Base-by-base conservation (phyloP, 1,284 basidiomycete genomes). In the Naganishia albida region DNA sequence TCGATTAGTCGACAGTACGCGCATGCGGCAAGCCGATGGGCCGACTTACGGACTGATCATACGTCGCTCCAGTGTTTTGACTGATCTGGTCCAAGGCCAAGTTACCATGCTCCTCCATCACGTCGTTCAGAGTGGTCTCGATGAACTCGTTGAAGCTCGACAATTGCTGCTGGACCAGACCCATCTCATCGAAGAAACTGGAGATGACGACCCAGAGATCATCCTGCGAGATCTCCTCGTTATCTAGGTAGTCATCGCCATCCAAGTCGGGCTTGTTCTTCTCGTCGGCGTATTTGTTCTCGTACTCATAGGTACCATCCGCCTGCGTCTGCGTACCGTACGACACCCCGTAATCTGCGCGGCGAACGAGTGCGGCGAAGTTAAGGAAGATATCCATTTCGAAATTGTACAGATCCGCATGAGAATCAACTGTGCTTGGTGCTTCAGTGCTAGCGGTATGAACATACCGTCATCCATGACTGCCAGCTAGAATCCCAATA, bases 71-170 rank as follows among this genome's bases (percentile, higher is more conserved):
- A 8, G 60, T 63, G 25, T 63, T 63, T 25, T 63, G 60, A 75
- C 93, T 89, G 66, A 89, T 89, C 80, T 99, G 95, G 81, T 99
- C 95, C 59, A 99, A 83, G 67, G 95, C 94, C 74, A 99, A 86
- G 72, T 91, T 91, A 39, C 88, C 83, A 71, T 91, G 93, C 81
- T 99, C 96, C 75, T 99, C 95, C 40, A 99, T 94, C 39, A 99
- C 84, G 78, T 99, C 95, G 80, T 99, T 95, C 90, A 99, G 97
- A n/a, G 94, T 98, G 75, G 97, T 98, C 78, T 95, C 92, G 55
- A 99, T 91, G 75, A 99, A 99, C 80, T 99, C 96, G 79, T 99
- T 94, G 81, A 96, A 99, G 34, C 92, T 95, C 82, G 96, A 93
- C 64, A 99, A 86, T 79, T 99, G 95, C 78, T 99, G 96, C 63